Conservation (phyloP, 2,329 filamentous ascomycete species). For the Exophiala sp. region DNA sequence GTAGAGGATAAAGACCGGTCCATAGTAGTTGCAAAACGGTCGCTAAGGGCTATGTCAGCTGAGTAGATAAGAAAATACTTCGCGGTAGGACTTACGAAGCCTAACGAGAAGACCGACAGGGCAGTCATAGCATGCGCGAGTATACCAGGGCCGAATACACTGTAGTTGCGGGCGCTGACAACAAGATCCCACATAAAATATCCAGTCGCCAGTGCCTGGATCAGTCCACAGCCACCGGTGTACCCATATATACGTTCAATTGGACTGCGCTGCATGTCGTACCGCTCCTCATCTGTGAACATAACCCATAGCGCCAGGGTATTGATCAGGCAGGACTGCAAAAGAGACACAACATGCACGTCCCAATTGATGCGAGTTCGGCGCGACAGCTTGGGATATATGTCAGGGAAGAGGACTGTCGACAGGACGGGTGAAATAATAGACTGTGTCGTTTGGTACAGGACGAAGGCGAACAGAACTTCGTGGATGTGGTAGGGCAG, state of each 20-base stretch:
- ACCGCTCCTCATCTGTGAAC: conserved; percentile 53
- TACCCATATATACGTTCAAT: conserved; percentile 59
- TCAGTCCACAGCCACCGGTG: conserved; percentile 55
- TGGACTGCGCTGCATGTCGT: conserved; percentile 46
- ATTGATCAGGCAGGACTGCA: conserved; percentile 58
- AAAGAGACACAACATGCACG: conserved; percentile 61
- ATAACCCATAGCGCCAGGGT: conserved; percentile 57
- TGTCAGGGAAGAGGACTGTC: conserved; percentile 50
- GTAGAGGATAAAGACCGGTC: conserved; percentile 63
- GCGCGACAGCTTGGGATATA: conserved; percentile 52
- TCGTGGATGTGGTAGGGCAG: conserved; percentile 62
- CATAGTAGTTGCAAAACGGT: conserved; percentile 64
- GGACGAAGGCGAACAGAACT: conserved; percentile 51
- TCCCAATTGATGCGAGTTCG: conserved; percentile 64
- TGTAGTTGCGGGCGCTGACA: conserved; percentile 53
- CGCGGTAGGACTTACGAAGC: conserved; percentile 54
- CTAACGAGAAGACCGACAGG: conserved; percentile 58
- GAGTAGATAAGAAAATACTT: conserved; percentile 1
- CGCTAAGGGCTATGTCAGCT: conserved; percentile 42
- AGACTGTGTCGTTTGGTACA: conserved; percentile 56
- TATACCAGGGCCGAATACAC: conserved; percentile 60
- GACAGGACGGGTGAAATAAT: conserved; percentile 56
- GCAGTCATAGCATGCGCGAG: conserved; percentile 61
- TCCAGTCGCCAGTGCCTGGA: conserved; percentile 59
- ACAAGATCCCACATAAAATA: conserved; percentile 65